phyloP scores from a whole-genome alignment of 257 asterid species.

The Rehmannia glutinosa region DNA sequence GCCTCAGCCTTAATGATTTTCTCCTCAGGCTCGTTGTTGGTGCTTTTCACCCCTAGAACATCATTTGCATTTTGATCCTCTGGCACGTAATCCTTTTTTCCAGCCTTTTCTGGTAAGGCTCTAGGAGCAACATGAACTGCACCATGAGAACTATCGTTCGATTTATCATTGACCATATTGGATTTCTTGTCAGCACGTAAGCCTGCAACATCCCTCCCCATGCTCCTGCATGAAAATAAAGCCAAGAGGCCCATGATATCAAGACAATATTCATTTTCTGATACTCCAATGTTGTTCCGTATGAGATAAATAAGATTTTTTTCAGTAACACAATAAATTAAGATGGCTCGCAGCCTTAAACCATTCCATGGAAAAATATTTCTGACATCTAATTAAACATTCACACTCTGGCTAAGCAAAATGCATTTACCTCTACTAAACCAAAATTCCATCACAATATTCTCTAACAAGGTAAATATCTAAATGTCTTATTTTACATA shows the following conservation, averaged over 20 bases:
- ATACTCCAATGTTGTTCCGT: background rate
- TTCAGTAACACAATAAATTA: no score
- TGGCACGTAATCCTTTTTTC: constrained; percentile 12
- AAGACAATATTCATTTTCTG: background rate
- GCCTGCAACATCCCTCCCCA: constrained; percentile 37
- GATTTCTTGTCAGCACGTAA: constrained; percentile 27
- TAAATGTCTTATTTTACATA: background rate
- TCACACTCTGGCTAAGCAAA: no score
- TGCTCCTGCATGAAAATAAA: constrained; percentile 18
- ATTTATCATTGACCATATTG: constrained; percentile 9
- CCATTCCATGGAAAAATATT: no score
- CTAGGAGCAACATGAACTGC: constrained; percentile 16
- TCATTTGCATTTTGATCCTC: constrained; percentile 58
- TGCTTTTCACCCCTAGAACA: constrained; percentile 55
- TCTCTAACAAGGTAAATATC: background rate
- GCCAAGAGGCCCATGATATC: no score
- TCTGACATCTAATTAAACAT: no score
- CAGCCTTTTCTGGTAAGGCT: constrained; percentile 23
- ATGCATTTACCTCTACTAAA: no score
- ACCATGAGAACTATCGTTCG: constrained; percentile 13
- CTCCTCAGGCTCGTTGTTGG: constrained; percentile 41
- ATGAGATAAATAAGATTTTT: no score
- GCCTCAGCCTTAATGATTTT: constrained; percentile 46
- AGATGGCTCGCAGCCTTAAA: no score
- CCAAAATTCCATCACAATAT: background rate